Percentiles rank a stretch among this genome's conserved stretches.
These are phyloP conservation scores for Lichtheimia corymbifera DNA, from an alignment of 371 early-diverging fungal genomes.

Conservation along the genomic window DNA sequence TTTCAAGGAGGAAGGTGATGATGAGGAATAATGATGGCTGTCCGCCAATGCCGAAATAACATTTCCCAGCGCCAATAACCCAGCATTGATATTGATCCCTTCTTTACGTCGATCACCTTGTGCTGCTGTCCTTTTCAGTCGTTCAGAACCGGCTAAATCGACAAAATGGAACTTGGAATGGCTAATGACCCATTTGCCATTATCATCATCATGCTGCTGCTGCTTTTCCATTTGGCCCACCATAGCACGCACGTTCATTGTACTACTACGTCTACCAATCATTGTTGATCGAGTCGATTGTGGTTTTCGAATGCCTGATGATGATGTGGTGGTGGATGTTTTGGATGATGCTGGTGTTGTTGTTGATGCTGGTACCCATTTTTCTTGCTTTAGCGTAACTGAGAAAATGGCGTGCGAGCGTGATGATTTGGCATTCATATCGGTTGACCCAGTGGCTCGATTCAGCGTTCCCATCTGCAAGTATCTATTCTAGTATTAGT, in stretches of 20 bases:
- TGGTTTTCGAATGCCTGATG: constrained; percentile 13
- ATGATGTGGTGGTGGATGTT: background rate
- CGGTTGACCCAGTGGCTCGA: constrained; percentile 92
- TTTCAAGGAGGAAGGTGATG: constrained; percentile 41
- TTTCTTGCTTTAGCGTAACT: constrained; percentile 78
- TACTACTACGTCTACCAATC: constrained; percentile 22
- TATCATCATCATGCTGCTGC: constrained; percentile 17
- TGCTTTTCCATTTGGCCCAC: constrained; percentile 27
- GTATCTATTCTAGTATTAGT: constrained; percentile 32
- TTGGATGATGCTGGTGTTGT: background rate
- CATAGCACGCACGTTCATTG: constrained; percentile 38
- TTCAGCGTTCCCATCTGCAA: constrained; percentile 77
- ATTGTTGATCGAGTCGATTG: constrained; percentile 19
- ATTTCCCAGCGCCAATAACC: constrained; percentile 97
- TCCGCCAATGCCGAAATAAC: constrained; percentile 98
- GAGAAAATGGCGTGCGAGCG: constrained; percentile 98
- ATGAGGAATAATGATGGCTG: constrained; percentile 37
- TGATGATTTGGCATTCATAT: constrained; percentile 96
- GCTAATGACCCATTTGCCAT: constrained; percentile 49
- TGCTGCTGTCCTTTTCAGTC: constrained; percentile 94
- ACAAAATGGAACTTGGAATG: constrained; percentile 96
- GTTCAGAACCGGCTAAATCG: constrained; percentile 98
- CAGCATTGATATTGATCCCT: constrained; percentile 98
- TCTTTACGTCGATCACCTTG: constrained; percentile 95
- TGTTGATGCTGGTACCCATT: constrained; percentile 38